Base-by-base conservation (phyloP, 2,329 filamentous ascomycete species). In the Aureobasidium sp. region DNA sequence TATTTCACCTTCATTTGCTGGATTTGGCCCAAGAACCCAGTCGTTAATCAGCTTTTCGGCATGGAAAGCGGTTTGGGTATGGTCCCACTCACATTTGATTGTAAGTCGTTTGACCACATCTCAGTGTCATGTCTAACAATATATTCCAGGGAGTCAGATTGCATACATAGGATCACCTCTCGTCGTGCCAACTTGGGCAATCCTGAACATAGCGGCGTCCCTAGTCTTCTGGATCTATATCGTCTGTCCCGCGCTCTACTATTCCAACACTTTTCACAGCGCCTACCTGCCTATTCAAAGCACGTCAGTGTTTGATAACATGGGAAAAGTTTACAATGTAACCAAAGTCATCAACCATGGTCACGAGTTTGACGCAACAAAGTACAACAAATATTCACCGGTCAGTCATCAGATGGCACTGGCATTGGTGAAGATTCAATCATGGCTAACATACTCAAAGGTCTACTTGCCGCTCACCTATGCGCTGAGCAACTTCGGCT, bases 1-100 rank as follows among this genome's bases (percentile, higher is more conserved):
- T 94, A 93, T 74, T 96, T 95, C 79, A 95, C 87, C 71, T 87
- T 93, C 65, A 79, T 95, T 63, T 95, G 91, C 11, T 96, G 91
- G 91, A 89, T 94, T 70, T 89, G 88, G 3, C 91, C 91, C 0
- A 86, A 90, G 66, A 95, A 87, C 68, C 88, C 94, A 17, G 85
- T 95, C 2, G 78, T 95, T 47, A 88, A 91, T 31, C 95, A 95
- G 72, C 78, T 96, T 4, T 95, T 95, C 70, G 91, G 91, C 17
- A 88, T 92, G n/a, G 82, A 85, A 12, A 93, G 90, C 0, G 90
- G 90, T 2, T 81, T 95, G 14, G 90, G 90, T 1, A 76, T 94
- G 34, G 25, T 34, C 65, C 91, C 91, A 0, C 72, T 95, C 69
- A 95, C 90, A 0, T 94, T 96, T 69, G 91, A 96, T 76, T 96